Conservation (phyloP, 1,284 basidiomycete genomes). For the Mycena sp. region DNA sequence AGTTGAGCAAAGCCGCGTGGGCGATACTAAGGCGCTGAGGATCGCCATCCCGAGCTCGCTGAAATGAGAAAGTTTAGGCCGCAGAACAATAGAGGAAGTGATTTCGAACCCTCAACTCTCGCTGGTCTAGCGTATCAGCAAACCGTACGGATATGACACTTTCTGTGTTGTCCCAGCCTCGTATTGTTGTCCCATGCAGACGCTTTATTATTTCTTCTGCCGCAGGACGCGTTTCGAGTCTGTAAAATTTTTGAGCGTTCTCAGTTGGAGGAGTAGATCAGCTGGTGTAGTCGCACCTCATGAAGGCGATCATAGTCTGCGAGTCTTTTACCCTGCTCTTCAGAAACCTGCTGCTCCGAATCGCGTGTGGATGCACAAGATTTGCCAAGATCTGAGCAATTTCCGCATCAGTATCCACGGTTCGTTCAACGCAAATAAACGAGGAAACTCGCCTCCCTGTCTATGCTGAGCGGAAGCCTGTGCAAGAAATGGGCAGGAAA, state of each 20-base stretch:
- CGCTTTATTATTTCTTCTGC: constrained; percentile 77
- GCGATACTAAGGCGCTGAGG: constrained; percentile 76
- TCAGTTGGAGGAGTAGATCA: neutral
- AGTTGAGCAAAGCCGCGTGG: constrained; percentile 75
- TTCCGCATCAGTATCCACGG: neutral
- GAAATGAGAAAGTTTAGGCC: neutral
- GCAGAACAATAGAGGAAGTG: constrained; percentile 13
- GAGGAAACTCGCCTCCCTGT: constrained; percentile 50
- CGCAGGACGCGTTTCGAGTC: constrained; percentile 69
- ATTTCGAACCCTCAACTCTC: constrained; percentile 53
- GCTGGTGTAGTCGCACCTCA: constrained; percentile 57
- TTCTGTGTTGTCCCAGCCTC: constrained; percentile 75
- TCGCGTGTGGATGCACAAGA: constrained; percentile 67
- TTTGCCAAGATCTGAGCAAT: constrained; percentile 59
- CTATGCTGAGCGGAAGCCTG: constrained; percentile 68
- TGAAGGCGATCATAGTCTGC: constrained; percentile 78
- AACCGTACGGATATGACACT: constrained; percentile 77
- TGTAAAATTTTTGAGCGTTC: constrained; percentile 35
- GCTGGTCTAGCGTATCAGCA: constrained; percentile 68
- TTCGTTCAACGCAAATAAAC: neutral
- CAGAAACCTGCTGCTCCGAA: constrained; percentile 78
- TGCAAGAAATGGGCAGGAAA: too few species aligned
- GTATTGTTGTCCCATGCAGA: constrained; percentile 76
- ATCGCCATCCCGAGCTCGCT: constrained; percentile 50
- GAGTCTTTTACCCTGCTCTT: constrained; percentile 76